A percentile compares a stretch with the other conserved stretches of the same genome.
Evolutionary conservation across 1,284 basidiomycete genomes (phyloP).

Genomic region (Serendipita sp.): DNA sequence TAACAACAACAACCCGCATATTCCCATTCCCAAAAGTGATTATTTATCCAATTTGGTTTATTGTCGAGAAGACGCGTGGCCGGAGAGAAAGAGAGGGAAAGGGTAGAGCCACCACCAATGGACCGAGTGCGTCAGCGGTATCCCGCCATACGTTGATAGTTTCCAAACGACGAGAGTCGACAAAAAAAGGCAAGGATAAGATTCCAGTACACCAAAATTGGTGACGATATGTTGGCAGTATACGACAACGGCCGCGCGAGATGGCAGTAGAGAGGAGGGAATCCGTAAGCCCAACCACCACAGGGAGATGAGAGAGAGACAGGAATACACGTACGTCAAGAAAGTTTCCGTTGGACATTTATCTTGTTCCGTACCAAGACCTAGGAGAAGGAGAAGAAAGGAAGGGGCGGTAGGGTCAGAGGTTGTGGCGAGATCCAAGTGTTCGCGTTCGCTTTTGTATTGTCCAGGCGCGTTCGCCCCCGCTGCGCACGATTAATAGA

Average conservation of each 20-base stretch:
- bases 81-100: neutral
- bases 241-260: too few species aligned
- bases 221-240: neutral
- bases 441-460: neutral
- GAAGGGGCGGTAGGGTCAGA: neutral
- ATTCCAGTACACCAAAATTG: neutral
- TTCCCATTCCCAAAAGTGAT: neutral
- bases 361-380: neutral
- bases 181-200: too few species aligned
- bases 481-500: neutral
- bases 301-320: neutral
- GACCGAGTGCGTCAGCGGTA: too few species aligned
- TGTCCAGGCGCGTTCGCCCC: neutral
- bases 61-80: neutral
- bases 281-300: too few species aligned
- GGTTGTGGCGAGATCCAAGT: neutral
- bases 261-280: too few species aligned
- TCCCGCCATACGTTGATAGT: neutral
- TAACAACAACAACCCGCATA: neutral
- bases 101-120: too few species aligned
- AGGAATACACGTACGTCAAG: slow-evolving; percentile 26
- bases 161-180: neutral
- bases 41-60: neutral
- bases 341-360: slow-evolving; percentile 30
- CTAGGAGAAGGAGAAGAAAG: neutral